Evolutionary conservation across 768 basidiomycete species (phyloP), one percentile per base, ranked within the genome.

Genomic region (Kwoniella sp.): DNA sequence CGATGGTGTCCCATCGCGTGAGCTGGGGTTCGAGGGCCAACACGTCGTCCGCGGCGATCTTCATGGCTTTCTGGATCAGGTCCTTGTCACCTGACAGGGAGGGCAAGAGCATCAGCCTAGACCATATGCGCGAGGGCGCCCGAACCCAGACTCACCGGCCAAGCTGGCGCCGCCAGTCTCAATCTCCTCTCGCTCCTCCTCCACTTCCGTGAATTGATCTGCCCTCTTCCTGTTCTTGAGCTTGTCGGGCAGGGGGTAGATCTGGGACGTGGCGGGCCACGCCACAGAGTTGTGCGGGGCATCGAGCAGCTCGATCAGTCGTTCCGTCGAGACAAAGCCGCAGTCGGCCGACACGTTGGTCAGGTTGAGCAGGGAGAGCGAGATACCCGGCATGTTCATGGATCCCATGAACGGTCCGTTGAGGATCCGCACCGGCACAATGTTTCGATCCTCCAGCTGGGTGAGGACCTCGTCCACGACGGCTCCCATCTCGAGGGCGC

Each of bases 321-420:
- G 22, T 11, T 56, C 45, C 12, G 49, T 53, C 2, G 56, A 51
- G 14, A 53, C 51, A 40, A 53, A 34, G 7, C 55, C 44, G 17
- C 43, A 51, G 14, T 56, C 60, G n/a, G 50, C 51, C 2, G 50
- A 25, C 6, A 80, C 77, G 1, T 76, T 73, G 31, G 71, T 65
- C 1, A 73, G 49, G 22, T 80, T 78, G 14, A 91, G 78, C 15
- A 90, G 78, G 1, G 88, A 87, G 54, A 93, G 77, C 14, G 88
- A 90, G 71, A 92, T 88, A 2, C 90, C 90, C 26, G 89, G 87
- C 87, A 91, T 90, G 74, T 89, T 91, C 59, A 93, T 80, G 51
- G 86, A 88, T 20, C 88, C 90, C 89, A 83, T 82, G 67, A 78
- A 83, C 2, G 78, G 67, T 3, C 80, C 78, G 6, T 73, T 68